These are phyloP conservation scores for Asterochloris sp. DNA, from an alignment of 139 green algal species.

Conservation along the genomic window DNA sequence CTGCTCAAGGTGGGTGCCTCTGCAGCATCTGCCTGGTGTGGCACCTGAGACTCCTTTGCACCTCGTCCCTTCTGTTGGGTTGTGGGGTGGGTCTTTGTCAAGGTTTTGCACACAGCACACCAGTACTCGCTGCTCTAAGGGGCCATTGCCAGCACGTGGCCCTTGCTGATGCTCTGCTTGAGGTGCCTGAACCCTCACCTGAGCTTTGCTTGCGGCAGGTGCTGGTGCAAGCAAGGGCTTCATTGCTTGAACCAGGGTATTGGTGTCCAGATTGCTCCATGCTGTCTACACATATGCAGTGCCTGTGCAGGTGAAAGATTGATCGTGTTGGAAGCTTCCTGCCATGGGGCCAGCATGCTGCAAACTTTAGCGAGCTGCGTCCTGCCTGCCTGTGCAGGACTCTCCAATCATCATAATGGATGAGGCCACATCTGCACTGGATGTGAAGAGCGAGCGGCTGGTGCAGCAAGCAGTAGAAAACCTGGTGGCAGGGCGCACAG, in stretches of 20 bases:
- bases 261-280: neutral
- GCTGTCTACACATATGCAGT: neutral
- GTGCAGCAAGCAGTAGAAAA: constrained; percentile 54
- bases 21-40: neutral
- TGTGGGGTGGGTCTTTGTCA: too few species aligned
- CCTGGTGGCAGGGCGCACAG: constrained; percentile 45
- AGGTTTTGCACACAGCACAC: too few species aligned
- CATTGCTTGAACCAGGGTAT: neutral
- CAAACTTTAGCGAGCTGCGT: neutral
- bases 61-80: neutral
- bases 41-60: neutral
- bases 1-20: constrained; percentile 40
- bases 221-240: neutral
- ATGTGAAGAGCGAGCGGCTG: constrained; percentile 45
- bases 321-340: neutral
- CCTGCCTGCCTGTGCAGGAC: constrained; percentile 20
- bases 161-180: neutral
- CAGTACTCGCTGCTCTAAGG: too few species aligned
- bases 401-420: constrained; percentile 65
- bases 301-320: neutral
- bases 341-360: neutral
- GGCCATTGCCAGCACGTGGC: too few species aligned
- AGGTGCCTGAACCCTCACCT: neutral
- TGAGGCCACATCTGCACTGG: constrained; percentile 56
- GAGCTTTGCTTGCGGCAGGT: neutral